These are phyloP conservation scores for Talaromyces proteolyticus DNA, from an alignment of 495 filamentous ascomycete genomes.

Conservation along the genomic window DNA sequence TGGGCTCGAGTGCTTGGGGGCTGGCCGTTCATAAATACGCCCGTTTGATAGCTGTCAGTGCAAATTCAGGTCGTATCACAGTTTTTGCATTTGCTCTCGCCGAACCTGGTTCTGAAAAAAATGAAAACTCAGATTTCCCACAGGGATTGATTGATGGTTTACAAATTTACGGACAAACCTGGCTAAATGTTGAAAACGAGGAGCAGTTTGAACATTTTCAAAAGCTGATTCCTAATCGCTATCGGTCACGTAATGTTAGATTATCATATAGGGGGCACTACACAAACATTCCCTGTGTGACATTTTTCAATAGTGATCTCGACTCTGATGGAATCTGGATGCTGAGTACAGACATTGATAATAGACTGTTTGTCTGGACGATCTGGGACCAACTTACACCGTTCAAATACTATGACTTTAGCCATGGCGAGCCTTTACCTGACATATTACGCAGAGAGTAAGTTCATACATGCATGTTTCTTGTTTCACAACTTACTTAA, in stretches of 20 bases:
- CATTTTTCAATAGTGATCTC: conserved; percentile 60
- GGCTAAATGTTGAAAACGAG: conserved; percentile 24
- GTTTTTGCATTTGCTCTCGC: conserved; percentile 71
- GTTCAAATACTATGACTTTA: conserved; percentile 21
- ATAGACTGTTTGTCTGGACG: conserved; percentile 59
- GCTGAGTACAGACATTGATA: conserved; percentile 68
- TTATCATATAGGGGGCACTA: conserved; percentile 39
- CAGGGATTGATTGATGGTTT: conserved; percentile 16
- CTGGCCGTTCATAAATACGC: conserved; percentile 75
- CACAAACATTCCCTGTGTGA: conserved; percentile 71
- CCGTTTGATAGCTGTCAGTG: conserved; percentile 73
- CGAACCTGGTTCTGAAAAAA: conserved; percentile 16
- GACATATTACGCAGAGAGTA: conserved; percentile 15
- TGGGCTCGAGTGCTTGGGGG: conserved; percentile 80
- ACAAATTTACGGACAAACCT: conserved; percentile 25
- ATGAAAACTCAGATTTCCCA: conserved; percentile 10
- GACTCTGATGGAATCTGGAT: conserved; percentile 64
- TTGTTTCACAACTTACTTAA: not conserved
- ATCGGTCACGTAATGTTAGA: conserved; percentile 32
- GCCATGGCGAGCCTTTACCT: conserved; percentile 11
- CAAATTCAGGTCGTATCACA: conserved; percentile 62
- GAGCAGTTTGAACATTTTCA: conserved; percentile 21
- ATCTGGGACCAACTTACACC: conserved; percentile 46
- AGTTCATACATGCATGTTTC: conserved; percentile 3
- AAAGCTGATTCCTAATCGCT: conserved; percentile 20